Evolutionary conservation across 1,284 basidiomycete genomes (phyloP).

Genomic region (Cryptococcus sp.): DNA sequence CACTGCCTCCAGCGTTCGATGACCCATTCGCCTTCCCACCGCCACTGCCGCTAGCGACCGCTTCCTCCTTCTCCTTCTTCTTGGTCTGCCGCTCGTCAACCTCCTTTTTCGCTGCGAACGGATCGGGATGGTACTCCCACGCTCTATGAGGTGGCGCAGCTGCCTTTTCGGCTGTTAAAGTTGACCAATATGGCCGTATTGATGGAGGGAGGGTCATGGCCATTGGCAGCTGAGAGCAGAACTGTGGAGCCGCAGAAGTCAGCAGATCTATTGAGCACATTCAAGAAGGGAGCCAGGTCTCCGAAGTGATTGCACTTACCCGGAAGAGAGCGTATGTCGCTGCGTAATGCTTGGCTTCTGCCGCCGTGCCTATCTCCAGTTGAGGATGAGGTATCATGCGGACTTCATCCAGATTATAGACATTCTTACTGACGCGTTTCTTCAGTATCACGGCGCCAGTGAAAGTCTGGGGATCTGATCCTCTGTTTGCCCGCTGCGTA

Average conservation of each 20-base stretch:
- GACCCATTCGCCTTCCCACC: constrained; percentile 14
- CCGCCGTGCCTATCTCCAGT: constrained; percentile 62
- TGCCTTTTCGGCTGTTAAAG: constrained; percentile 71
- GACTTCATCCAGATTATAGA: constrained; percentile 66
- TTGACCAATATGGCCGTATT: constrained; percentile 80
- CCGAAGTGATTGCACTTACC: constrained; percentile 56
- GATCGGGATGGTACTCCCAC: constrained; percentile 86
- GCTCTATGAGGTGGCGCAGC: constrained; percentile 66
- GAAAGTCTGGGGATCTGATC: constrained; percentile 60
- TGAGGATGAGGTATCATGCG: constrained; percentile 71
- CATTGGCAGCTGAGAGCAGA: constrained; percentile 76
- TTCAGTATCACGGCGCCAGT: constrained; percentile 64
- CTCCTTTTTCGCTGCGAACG: constrained; percentile 71
- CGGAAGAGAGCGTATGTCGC: constrained; percentile 85
- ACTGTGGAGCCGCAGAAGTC: constrained; percentile 55
- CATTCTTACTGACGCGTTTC: constrained; percentile 68
- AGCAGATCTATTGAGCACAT: neutral
- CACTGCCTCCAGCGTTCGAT: constrained; percentile 14
- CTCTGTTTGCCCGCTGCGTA: constrained; percentile 56
- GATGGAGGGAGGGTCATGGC: constrained; percentile 76
- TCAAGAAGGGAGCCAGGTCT: constrained; percentile 1
- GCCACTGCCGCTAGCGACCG: constrained; percentile 9
- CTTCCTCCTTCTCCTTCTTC: constrained; percentile 42
- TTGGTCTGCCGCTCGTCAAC: constrained; percentile 68
- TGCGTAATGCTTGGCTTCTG: constrained; percentile 82